Percentiles rank a stretch among this genome's conserved stretches.
Conservation (phyloP, 1,139 yeast genomes). For the Sugiyamaella novakii region DNA sequence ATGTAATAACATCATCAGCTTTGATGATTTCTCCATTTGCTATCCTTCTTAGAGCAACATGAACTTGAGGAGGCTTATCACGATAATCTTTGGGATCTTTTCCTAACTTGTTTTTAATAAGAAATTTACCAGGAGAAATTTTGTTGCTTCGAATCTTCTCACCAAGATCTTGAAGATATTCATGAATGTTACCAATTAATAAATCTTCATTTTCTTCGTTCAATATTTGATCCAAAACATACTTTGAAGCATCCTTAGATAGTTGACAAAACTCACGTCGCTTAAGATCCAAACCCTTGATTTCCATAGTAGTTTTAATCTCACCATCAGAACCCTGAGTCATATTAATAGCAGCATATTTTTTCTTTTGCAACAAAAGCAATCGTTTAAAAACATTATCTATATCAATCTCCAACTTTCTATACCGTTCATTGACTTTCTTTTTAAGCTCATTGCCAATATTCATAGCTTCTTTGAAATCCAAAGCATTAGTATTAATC, state of each 20-base stretch:
- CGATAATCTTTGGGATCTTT: conserved; percentile 46
- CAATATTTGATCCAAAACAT: conserved; percentile 69
- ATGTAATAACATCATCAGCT: conserved; percentile 90
- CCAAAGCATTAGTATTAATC: conserved; percentile 87
- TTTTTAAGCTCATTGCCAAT: conserved; percentile 85
- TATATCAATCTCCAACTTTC: conserved; percentile 86
- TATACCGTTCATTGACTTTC: conserved; percentile 85
- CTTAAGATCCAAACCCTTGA: conserved; percentile 94
- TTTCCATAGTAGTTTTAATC: conserved; percentile 66
- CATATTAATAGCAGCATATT: conserved; percentile 88
- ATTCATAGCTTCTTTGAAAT: conserved; percentile 69
- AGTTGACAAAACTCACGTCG: conserved; percentile 95
- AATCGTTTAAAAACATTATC: conserved; percentile 90
- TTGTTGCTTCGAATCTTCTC: conserved; percentile 61
- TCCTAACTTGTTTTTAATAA: conserved; percentile 45
- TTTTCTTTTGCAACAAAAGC: conserved; percentile 92
- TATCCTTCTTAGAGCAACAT: conserved; percentile 81
- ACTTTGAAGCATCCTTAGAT: conserved; percentile 83
- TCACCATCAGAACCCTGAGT: conserved; percentile 50
- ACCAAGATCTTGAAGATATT: conserved; percentile 65
- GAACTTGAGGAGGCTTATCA: conserved; percentile 86
- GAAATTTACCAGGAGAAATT: conserved; percentile 61
- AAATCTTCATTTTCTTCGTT: conserved; percentile 77
- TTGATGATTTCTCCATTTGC: conserved; percentile 80
- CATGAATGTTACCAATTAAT: conserved; percentile 72